Percentiles rank a stretch among this genome's conserved stretches.
Conservation (phyloP, 768 basidiomycete species). For the Naganishia antarctica region DNA sequence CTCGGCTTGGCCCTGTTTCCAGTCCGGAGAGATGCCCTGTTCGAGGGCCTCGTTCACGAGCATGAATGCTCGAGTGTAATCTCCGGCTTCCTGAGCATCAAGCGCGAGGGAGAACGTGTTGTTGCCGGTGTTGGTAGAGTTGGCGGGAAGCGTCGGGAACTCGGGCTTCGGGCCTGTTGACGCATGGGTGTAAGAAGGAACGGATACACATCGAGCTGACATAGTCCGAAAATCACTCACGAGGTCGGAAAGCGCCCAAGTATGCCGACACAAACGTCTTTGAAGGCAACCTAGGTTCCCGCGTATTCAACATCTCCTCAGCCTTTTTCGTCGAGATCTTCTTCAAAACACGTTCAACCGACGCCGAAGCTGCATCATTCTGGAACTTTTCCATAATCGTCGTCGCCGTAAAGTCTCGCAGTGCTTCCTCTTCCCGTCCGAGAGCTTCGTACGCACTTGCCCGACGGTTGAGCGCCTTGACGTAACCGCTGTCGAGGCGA, state of each 20-base stretch:
- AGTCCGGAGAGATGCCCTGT: slow-evolving; percentile 73
- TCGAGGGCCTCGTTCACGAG: slow-evolving; percentile 78
- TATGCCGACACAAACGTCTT: slow-evolving; percentile 89
- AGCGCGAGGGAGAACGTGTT: slow-evolving; percentile 72
- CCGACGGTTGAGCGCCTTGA: slow-evolving; percentile 77
- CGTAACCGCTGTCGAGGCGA: slow-evolving; percentile 71
- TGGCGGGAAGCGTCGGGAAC: slow-evolving; percentile 68
- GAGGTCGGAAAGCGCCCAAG: slow-evolving; percentile 90
- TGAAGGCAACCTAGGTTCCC: slow-evolving; percentile 79
- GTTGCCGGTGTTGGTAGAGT: slow-evolving; percentile 59
- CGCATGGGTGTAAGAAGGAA: background rate
- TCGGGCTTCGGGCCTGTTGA: slow-evolving; percentile 61
- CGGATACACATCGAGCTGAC: background rate
- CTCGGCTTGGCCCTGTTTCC: slow-evolving; percentile 64
- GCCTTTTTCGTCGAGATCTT: slow-evolving; percentile 70
- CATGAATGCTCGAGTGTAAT: slow-evolving; percentile 75
- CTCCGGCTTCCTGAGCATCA: slow-evolving; percentile 73
- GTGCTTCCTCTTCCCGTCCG: slow-evolving; percentile 65
- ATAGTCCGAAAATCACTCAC: slow-evolving; percentile 53
- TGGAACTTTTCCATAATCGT: slow-evolving; percentile 91
- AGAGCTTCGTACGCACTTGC: slow-evolving; percentile 78
- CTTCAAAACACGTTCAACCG: slow-evolving; percentile 90
- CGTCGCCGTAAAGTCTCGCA: slow-evolving; percentile 91
- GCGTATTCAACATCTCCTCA: slow-evolving; percentile 65
- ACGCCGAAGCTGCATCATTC: slow-evolving; percentile 67